Base-by-base conservation (phyloP, 2,329 filamentous ascomycete genomes). In the Colletotrichum acutatum region DNA sequence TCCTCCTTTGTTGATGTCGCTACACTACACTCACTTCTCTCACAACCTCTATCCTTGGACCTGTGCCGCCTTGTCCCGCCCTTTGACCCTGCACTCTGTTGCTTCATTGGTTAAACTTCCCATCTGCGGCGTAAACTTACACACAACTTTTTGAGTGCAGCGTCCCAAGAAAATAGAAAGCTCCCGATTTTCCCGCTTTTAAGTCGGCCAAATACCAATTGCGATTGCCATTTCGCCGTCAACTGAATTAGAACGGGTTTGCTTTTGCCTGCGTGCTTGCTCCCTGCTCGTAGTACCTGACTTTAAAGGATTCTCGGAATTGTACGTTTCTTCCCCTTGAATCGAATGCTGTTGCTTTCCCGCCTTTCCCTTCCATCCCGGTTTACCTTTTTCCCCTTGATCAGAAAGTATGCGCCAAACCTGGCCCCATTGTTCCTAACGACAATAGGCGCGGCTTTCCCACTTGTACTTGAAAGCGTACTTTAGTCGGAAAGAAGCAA, bases 351-450 rank as follows among this genome's bases (percentile, higher is more conserved):
- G 32, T 34, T 30, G 61, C n/a, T 28, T 28, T 37, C 61, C 28
- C 28, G 28, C 28, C 54, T 46, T 34, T 46, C 32, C 53, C 42
- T 63, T 46, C 58, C 52, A 49, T 28, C 42, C 26, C 60, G 8
- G 14, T 32, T 24, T 53, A n/a, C 19, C 8, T 49, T 42, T 26
- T 57, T 42, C 26, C 42, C 26, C 30, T n/a, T 49, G 19, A 22
- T 49, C 59, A 49, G 12, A 71, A 49, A 71, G 58, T 24, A 66
- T 63, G 28, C 63, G 62, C 63, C 62, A 46, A 49, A 59, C 16
- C 34, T 26, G 71, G 62, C 59, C 37, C 63, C 61, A 72, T 72
- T 74, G 71, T 74, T 74, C 71, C 71, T 74, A 63, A 72, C 68
- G 42, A 64, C 68, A 72, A 67, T 63, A 71, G 42, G 26, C 62